These are phyloP conservation scores for Microascus cirrosus DNA, from an alignment of 2,329 filamentous ascomycete species.

Conservation along the genomic window DNA sequence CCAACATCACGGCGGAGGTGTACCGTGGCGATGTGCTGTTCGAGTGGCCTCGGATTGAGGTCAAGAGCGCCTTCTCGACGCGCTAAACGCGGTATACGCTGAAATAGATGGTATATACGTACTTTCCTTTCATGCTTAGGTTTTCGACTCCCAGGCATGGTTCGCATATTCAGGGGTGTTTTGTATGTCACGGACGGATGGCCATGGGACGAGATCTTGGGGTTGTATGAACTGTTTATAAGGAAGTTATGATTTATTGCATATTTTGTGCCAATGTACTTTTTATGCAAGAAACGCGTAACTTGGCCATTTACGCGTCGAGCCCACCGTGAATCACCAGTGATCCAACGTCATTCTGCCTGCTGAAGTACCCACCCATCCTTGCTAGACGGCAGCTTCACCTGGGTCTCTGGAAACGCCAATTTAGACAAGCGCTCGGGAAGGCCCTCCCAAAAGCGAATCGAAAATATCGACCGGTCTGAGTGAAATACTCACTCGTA, in stretches of 20 bases:
- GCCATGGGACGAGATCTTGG: neutral
- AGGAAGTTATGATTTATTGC: neutral
- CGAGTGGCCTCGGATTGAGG: constrained; percentile 55
- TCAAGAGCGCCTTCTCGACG: constrained; percentile 42
- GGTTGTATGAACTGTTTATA: neutral
- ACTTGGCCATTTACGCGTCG: neutral
- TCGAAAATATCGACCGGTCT: neutral
- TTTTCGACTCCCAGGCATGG: neutral
- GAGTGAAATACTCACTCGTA: too few relatives aligned
- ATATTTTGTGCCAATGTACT: neutral
- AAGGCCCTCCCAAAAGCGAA: neutral
- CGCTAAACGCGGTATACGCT: neutral
- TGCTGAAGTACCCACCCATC: too few relatives aligned
- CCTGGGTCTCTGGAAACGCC: neutral
- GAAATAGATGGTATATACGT: neutral
- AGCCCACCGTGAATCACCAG: neutral
- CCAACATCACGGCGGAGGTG: constrained; percentile 47
- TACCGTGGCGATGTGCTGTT: constrained; percentile 55
- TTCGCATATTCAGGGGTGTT: neutral
- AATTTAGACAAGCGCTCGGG: neutral
- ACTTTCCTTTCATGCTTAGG: neutral
- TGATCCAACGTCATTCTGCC: neutral
- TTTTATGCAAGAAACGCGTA: neutral
- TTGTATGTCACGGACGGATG: neutral
- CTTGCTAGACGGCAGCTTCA: too few relatives aligned